Evolutionary conservation across 257 asterid species (phyloP).

Genomic region (Schizonepeta tenuifolia): DNA sequence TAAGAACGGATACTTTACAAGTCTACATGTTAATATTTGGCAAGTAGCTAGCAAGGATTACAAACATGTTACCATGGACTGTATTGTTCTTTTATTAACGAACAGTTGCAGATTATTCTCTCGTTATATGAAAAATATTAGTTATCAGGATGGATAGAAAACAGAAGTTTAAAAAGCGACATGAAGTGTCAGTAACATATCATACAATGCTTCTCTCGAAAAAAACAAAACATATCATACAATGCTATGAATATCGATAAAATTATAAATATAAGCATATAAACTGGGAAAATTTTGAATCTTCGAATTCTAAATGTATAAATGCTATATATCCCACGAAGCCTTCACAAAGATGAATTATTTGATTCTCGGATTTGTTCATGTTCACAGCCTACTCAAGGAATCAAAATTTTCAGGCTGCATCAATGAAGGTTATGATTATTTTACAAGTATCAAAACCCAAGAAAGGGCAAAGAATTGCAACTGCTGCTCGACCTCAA

Average conservation of each 20-base stretch:
- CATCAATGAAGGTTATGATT: slow-evolving; percentile 29
- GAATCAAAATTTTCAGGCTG: slow-evolving; percentile 41
- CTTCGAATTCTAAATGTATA: background rate
- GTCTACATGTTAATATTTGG: too few species aligned
- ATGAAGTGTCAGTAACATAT: too few species aligned
- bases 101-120: too few species aligned
- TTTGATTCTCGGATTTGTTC: slow-evolving; percentile 1
- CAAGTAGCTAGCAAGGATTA: too few species aligned
- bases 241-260: background rate
- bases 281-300: background rate
- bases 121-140: too few species aligned
- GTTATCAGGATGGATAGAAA: too few species aligned
- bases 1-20: too few species aligned
- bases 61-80: too few species aligned
- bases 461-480: slow-evolving; percentile 40
- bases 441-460: slow-evolving; percentile 49
- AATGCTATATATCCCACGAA: background rate
- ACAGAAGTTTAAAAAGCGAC: too few species aligned
- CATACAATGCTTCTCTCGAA: background rate
- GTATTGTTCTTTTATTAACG: too few species aligned
- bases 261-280: background rate
- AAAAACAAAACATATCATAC: too few species aligned
- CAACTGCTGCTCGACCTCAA: slow-evolving; percentile 31
- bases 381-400: slow-evolving; percentile 22
- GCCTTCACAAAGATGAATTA: background rate